Evolutionary conservation across 306 rosid species (phyloP).

Genomic region (Echinosophora koreensis): DNA sequence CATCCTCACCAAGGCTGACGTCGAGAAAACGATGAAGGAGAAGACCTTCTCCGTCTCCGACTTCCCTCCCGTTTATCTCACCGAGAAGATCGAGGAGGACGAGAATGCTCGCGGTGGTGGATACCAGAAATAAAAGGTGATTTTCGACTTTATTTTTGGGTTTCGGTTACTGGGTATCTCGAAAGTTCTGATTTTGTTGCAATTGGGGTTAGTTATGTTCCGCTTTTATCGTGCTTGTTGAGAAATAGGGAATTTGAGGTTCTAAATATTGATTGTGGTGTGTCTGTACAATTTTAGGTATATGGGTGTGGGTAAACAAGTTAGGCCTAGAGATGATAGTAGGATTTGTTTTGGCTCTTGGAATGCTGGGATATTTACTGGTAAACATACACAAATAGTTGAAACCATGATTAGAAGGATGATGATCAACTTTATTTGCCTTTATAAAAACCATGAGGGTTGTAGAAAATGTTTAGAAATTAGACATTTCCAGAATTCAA

Average conservation of each 20-base stretch:
- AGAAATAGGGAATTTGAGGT: slow-evolving; percentile 25
- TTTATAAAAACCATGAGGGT: slow-evolving; percentile 25
- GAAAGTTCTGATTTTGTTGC: neutral
- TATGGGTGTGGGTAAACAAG: slow-evolving; percentile 1
- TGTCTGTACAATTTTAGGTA: too few species aligned
- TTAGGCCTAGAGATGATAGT: neutral
- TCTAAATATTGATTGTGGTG: neutral
- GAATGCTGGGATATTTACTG: neutral
- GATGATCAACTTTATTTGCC: slow-evolving; percentile 28
- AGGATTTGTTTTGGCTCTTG: slow-evolving; percentile 27
- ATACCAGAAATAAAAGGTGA: slow-evolving; percentile 67
- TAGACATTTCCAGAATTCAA: neutral
- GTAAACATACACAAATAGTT: neutral
- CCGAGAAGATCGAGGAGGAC: slow-evolving; percentile 67
- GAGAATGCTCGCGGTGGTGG: slow-evolving; percentile 81
- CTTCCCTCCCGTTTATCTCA: slow-evolving; percentile 81
- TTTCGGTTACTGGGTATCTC: neutral
- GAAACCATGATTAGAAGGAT: slow-evolving; percentile 26
- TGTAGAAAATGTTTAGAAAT: slow-evolving; percentile 8
- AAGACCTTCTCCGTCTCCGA: slow-evolving; percentile 59
- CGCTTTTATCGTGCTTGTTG: neutral
- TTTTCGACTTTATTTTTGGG: neutral
- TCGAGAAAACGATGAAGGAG: slow-evolving; percentile 69
- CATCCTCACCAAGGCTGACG: slow-evolving; percentile 68
- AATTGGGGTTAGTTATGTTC: too few species aligned